Base-by-base conservation (phyloP, 2,329 filamentous ascomycete species). In the Blastomyces percursus region DNA sequence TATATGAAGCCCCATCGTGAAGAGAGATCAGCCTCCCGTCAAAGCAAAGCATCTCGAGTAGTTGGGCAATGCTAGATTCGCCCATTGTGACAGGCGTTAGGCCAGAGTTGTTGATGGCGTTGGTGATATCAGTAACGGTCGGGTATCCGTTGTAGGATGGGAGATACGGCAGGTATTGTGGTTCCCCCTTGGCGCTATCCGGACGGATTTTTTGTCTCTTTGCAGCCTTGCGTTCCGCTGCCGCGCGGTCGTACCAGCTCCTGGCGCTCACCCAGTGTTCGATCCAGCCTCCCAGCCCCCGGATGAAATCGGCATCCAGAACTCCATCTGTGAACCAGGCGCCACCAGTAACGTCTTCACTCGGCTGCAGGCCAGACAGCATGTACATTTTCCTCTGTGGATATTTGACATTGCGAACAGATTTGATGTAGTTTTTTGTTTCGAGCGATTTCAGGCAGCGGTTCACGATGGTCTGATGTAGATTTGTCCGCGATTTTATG, bases 311-410 rank as follows among this genome's bases (percentile, higher is more conserved):
- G 66, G 89, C 87, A 75, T 99, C 94, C 14, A 97, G 82, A 67
- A 92, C 89, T 60, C 91, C 90, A 66, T 96, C 91, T 8, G 90
- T 92, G 74, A 94, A 96, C 90, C 93, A 99, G 9, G 91, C 89
- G 1, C 94, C 94, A 57, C 94, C 94, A 0, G 91, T 96, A 56
- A 95, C 90, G 65, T 94, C 89, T 65, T 96, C 92, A 61, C 88
- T 90, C 0, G 94, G 93, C 12, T 86, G 85, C 64, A 99, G 83
- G 66, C 87, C 87, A 61, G 87, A 85, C 71, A 96, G 87, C 82
- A 99, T 96, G 81, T 94, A 99, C 83, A 96, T 96, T 77, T 96
- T 96, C 73, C 94, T 89, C 67, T 87, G 89, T 35, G 91, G 90
- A 71, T 89, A 87, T 77, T 96, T 91, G 76, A 96, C 91, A 74